Evolutionary conservation across 495 filamentous ascomycete genomes (phyloP), one percentile per base, ranked within the genome.

Genomic region (Xanthoparmelia taractica): DNA sequence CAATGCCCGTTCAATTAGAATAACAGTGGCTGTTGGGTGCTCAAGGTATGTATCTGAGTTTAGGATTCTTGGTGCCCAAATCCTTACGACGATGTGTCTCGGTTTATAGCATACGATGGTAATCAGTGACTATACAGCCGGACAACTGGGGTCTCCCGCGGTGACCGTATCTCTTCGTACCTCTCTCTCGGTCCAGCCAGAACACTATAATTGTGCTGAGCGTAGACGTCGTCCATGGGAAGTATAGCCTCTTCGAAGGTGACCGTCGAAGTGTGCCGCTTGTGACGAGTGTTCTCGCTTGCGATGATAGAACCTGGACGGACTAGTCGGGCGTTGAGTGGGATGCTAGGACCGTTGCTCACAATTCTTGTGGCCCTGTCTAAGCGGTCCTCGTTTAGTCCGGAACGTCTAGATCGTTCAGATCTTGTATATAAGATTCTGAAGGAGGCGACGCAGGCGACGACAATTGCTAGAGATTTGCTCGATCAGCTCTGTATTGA

Each of bases 391-490:
- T n/a, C n/a, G 43, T 23, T 23, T 2, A 23, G 8, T 10, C 20
- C 43, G n/a, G 43, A 47, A 23, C 43, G 43, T 10, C 43, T 23
- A n/a, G n/a, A 47, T 23, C 43, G 43, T 23, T 47, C 43, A 23
- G 43, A 47, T 2, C n/a, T 47, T 17, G 50, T 57, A 15, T 58
- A 56, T 7, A 57, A 29, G 15, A 29, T 40, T 57, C 47, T 41
- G 17, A 61, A 61, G 17, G 59, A 61, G 29, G 47, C 59, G 1
- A 61, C 25, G 31, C 41, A 61, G 45, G 59, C 29, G 13, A 61
- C 59, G 2, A 61, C 55, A 0, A 55, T 55, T 1, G 47, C 59
- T 61, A 25, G 1, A 3, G 45, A 13, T 36, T 20, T 8, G 33
- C 12, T 47, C 43, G 20, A 23, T 47, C n/a, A 47, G 43, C 43